Percentiles rank a stretch among this genome's conserved stretches.
phyloP scores from a whole-genome alignment of 2,329 filamentous ascomycete genomes.

The Helotiales sp. region DNA sequence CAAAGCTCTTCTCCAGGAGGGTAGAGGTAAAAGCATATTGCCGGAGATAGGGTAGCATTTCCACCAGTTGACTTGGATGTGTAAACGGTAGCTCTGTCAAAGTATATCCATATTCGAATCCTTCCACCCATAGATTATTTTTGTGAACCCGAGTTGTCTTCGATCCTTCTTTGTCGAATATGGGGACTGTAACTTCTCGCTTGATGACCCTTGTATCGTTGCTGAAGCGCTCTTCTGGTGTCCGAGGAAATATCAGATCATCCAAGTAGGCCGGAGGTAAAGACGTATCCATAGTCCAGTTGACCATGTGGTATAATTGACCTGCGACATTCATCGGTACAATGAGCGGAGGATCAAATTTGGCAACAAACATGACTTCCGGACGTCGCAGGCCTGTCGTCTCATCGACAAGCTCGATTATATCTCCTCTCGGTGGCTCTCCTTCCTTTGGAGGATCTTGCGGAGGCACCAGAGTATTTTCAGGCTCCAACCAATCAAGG shows the following conservation, averaged over 20 bases:
- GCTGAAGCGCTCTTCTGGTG: constrained; percentile 46
- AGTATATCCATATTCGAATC: constrained; percentile 68
- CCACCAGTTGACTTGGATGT: constrained; percentile 74
- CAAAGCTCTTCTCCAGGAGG: constrained; percentile 63
- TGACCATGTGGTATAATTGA: constrained; percentile 60
- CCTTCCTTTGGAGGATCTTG: constrained; percentile 42
- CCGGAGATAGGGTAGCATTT: constrained; percentile 70
- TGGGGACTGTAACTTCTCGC: constrained; percentile 47
- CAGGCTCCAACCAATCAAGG: constrained; percentile 73
- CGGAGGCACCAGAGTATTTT: constrained; percentile 58
- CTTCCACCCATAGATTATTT: constrained; percentile 69
- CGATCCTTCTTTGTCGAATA: constrained; percentile 34
- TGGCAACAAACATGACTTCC: constrained; percentile 72
- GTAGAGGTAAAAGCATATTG: constrained; percentile 73
- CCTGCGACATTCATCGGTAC: constrained; percentile 65
- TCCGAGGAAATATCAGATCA: constrained; percentile 53
- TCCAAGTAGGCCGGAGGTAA: constrained; percentile 44
- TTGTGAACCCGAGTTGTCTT: constrained; percentile 41
- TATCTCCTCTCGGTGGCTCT: constrained; percentile 47
- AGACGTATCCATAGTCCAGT: constrained; percentile 58
- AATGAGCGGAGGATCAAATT: constrained; percentile 71
- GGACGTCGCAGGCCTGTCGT: constrained; percentile 55
- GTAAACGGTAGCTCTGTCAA: constrained; percentile 72
- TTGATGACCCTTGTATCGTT: constrained; percentile 58
- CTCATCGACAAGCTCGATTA: constrained; percentile 55